Percentiles rank a stretch among this genome's conserved stretches.
These are phyloP conservation scores for Xylaria sp. DNA, from an alignment of 495 filamentous ascomycete genomes.

Conservation along the genomic window DNA sequence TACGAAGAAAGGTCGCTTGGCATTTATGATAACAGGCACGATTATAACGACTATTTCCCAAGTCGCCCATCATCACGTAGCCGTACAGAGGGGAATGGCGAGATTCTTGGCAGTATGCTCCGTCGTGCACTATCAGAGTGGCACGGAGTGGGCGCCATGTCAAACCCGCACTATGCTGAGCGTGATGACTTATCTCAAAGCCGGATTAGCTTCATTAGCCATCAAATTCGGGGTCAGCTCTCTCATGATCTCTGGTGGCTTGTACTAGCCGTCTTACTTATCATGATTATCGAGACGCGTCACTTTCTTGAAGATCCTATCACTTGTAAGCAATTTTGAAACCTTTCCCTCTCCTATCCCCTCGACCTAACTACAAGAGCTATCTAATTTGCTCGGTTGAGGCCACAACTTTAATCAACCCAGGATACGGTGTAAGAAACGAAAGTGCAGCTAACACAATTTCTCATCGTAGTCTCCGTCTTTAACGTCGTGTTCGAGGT, in stretches of 20 bases:
- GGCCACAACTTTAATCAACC: background rate
- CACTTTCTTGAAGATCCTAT: constrained; percentile 71
- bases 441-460: background rate
- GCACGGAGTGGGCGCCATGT: constrained; percentile 46
- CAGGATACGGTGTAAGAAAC: background rate
- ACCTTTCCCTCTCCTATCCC: background rate
- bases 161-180: constrained; percentile 25
- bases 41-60: constrained; percentile 47
- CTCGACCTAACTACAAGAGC: background rate
- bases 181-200: constrained; percentile 36
- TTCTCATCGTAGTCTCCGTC: constrained; percentile 53
- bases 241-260: constrained; percentile 91
- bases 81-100: constrained; percentile 33
- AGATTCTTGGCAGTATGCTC: constrained; percentile 38
- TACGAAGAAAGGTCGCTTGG: constrained; percentile 74
- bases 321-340: constrained; percentile 49
- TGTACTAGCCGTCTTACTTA: constrained; percentile 72
- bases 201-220: constrained; percentile 58
- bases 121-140: constrained; percentile 44
- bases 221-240: constrained; percentile 79
- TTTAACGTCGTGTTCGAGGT: constrained; percentile 90
- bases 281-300: constrained; percentile 74
- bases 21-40: constrained; percentile 55
- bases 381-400: background rate
- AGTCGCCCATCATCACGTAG: constrained; percentile 30